Base-by-base conservation (phyloP, 106 monocot genomes). In the Phalaenopsis equestris region DNA sequence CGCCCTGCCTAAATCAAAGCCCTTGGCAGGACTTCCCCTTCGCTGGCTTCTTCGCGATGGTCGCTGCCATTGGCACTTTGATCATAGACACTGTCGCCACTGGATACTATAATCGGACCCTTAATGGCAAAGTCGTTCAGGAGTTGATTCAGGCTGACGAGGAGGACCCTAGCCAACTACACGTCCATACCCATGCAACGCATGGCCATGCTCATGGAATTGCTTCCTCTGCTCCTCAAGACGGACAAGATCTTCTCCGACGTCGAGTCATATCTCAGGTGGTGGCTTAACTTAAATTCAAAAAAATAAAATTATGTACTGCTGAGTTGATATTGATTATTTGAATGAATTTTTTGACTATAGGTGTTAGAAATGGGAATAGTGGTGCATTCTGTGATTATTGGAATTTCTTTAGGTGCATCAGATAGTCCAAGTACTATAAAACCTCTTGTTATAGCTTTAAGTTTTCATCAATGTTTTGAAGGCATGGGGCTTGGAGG, bases 401-500 rank as follows among this genome's bases (percentile, higher is more conserved):
- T 93, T 12, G 93, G 93, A 48, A 80, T 93, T 17, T 87, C 90
- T 1, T 3, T 93, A 8, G 93, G 93, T 5, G 85, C 87, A 30
- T 90, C 93, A 0, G 78, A 85, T 24, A 84, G 72, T 37, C 87
- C 90, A 14, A 87, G 85, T 19, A 88, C 85, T 0, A 86, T 93
- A 56, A 77, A 84, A 24, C 90, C 93, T 1, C 89, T 93, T 0
- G 81, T 90, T 2, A 84, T 64, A 1, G 90, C 88, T 3, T 12
- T 93, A 15, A 85, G 80, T 4, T 93, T 93, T 67, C 93, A 93
- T 55, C 90, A 93, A 55, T 86, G 90, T 64, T 93, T 93, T 41
- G 93, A 93, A 58, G 93, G 93, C 0, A 85, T 88, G 48, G 90
- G 90, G 0, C 90, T 93, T 36, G 93, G 93, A 37, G 90, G 90